Evolutionary conservation across 2,329 filamentous ascomycete genomes (phyloP).

Genomic region (Mariannaea elegans): DNA sequence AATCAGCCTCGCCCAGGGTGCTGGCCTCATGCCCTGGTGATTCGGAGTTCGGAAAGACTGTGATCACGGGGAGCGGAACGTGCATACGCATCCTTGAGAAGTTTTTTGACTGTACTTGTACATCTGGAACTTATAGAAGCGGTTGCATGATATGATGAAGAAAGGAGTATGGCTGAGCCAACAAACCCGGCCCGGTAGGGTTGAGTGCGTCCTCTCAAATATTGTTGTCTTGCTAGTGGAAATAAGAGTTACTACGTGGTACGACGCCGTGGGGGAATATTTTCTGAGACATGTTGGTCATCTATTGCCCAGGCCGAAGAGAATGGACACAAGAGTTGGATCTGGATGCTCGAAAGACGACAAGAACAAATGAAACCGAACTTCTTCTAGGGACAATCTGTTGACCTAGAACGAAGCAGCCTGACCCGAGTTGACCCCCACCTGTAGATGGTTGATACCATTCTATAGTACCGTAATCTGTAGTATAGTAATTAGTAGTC

Average conservation of each 20-base stretch:
- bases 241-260: conserved; percentile 4
- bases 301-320: conserved; percentile 11
- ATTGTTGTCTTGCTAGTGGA: background rate
- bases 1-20: conserved; percentile 13
- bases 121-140: background rate
- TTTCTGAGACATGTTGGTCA: background rate
- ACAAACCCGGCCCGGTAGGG: background rate
- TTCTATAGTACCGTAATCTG: background rate
- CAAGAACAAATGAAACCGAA: background rate
- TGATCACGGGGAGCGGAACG: background rate
- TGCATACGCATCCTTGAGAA: conserved; percentile 2
- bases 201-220: background rate
- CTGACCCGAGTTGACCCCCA: background rate
- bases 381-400: background rate
- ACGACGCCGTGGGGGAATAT: background rate
- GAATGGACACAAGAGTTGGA: background rate
- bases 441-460: conserved; percentile 19
- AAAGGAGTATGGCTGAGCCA: background rate
- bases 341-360: background rate
- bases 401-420: background rate
- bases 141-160: background rate
- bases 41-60: conserved; percentile 7
- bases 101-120: background rate
- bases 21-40: conserved; percentile 2
- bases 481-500: background rate